phyloP scores from a whole-genome alignment of 192 early-diverging fungal species.

The Podila minutissima region DNA sequence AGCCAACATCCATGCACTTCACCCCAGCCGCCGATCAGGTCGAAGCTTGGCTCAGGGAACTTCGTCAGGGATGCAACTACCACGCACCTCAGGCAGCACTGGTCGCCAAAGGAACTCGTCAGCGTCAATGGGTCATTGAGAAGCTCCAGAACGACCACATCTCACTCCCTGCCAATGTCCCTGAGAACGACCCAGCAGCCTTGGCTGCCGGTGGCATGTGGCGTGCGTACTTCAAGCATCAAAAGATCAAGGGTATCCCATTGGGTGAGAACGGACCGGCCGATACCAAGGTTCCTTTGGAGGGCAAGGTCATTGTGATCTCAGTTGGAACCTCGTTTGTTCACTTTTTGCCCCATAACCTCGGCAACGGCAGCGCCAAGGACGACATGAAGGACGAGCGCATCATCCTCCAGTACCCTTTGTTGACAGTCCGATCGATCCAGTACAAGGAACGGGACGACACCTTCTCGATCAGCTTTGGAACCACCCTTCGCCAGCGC shows the following conservation, averaged over 20 bases:
- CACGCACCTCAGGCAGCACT: constrained; percentile 45
- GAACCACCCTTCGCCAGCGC: constrained; percentile 41
- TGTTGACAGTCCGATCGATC: constrained; percentile 34
- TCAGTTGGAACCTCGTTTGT: constrained; percentile 24
- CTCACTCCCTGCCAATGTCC: constrained; percentile 33
- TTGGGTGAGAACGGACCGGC: constrained; percentile 3
- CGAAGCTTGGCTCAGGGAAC: constrained; percentile 27
- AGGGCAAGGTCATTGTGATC: constrained; percentile 32
- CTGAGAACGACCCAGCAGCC: constrained; percentile 38
- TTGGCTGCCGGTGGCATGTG: constrained; percentile 48
- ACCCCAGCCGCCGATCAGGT: constrained; percentile 39
- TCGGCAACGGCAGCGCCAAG: constrained; percentile 41
- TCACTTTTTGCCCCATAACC: constrained; percentile 41
- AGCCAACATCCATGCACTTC: constrained; percentile 45
- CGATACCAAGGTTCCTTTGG: constrained; percentile 33
- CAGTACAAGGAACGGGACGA: constrained; percentile 46
- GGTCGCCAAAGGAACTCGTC: constrained; percentile 37
- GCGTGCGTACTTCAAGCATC: constrained; percentile 36
- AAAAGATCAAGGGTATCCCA: constrained; percentile 43
- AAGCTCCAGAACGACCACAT: constrained; percentile 41
- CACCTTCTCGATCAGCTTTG: constrained; percentile 32
- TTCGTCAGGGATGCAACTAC: constrained; percentile 46
- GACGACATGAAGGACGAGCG: constrained; percentile 52
- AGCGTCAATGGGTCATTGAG: constrained; percentile 46
- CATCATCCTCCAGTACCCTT: constrained; percentile 34